Evolutionary conservation across 2,329 filamentous ascomycete genomes (phyloP).

Genomic region (Phyllosticta citrichinensis): DNA sequence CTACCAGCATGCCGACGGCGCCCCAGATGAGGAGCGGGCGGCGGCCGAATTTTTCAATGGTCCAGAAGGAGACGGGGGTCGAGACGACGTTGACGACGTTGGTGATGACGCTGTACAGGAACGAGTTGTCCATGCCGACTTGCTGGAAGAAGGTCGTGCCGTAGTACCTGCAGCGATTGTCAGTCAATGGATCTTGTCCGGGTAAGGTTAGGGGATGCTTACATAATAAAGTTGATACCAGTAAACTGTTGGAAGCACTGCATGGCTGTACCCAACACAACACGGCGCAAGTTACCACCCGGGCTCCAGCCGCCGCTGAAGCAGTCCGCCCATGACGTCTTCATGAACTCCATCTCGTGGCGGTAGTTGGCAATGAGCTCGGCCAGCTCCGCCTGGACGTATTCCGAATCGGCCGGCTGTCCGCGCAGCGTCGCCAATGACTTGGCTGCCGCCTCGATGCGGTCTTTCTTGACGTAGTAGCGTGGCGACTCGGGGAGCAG

Average conservation of each 20-base stretch:
- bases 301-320: conserved; percentile 46
- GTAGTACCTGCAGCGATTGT: conserved; percentile 26
- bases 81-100: conserved; percentile 81
- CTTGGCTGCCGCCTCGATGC: conserved; percentile 52
- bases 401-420: conserved; percentile 61
- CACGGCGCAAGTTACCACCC: conserved; percentile 41
- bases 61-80: conserved; percentile 80
- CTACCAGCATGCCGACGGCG: conserved; percentile 71
- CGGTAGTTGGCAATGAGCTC: conserved; percentile 78
- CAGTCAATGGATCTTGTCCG: background rate
- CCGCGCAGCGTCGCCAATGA: conserved; percentile 61
- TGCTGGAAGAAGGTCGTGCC: conserved; percentile 76
- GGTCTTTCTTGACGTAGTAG: conserved; percentile 72
- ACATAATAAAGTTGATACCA: conserved; percentile 77
- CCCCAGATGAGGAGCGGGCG: conserved; percentile 70
- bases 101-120: conserved; percentile 77
- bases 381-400: conserved; percentile 66
- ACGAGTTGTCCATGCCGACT: conserved; percentile 64
- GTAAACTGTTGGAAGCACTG: conserved; percentile 52
- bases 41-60: conserved; percentile 72
- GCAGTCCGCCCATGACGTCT: conserved; percentile 58
- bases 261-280: conserved; percentile 36
- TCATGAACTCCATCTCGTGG: conserved; percentile 26
- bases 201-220: conserved; percentile 1
- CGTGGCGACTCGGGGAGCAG: conserved; percentile 77